Evolutionary conservation across 2,329 filamentous ascomycete genomes (phyloP).

Genomic region (Penicillium sp.): DNA sequence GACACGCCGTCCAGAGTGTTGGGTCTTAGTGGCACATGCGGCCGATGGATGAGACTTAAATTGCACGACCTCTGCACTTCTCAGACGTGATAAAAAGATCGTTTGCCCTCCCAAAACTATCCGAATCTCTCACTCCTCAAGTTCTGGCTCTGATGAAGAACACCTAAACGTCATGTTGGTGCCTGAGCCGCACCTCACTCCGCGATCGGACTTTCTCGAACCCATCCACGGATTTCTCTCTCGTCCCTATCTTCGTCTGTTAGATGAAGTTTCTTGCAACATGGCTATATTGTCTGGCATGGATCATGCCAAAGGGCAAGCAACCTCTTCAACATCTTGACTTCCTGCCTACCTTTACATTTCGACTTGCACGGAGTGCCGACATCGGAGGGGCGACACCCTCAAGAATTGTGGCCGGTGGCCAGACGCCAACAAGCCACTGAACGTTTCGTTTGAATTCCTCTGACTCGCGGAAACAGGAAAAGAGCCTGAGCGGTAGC

Average conservation of each 20-base stretch:
- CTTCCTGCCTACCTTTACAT: neutral
- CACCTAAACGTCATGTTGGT: neutral
- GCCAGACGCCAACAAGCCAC: neutral
- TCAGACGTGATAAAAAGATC: neutral
- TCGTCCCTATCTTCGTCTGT: neutral
- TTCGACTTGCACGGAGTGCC: neutral
- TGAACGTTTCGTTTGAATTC: neutral
- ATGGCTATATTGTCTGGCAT: neutral
- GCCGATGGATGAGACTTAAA: neutral
- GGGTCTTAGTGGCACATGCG: slow-evolving; percentile 1
- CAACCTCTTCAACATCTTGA: neutral
- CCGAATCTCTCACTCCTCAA: neutral
- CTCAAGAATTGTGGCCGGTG: neutral
- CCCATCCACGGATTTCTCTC: neutral
- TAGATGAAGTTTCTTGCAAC: neutral
- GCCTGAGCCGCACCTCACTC: neutral
- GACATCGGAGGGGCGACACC: neutral
- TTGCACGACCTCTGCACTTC: neutral
- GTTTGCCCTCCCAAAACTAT: neutral
- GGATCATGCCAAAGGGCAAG: neutral
- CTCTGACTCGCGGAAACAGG: slow-evolving; percentile 5
- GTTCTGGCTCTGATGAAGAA: neutral
- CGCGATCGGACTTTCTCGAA: neutral
- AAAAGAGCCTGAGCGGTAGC: neutral
- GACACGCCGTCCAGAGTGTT: neutral